Conservation (phyloP, 1,139 yeast species). For the Kodamaea arcana region DNA sequence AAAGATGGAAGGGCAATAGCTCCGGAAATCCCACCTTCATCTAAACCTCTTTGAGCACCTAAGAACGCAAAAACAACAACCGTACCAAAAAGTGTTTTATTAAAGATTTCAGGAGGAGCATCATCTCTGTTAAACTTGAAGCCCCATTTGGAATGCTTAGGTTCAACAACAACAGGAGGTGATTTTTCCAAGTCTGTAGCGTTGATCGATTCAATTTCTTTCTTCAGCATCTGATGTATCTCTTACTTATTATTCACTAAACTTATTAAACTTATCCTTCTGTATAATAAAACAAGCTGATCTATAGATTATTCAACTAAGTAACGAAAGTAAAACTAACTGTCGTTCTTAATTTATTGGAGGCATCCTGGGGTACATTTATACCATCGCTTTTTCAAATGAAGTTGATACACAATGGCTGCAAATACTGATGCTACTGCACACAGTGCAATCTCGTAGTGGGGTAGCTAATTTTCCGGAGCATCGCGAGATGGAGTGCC, state of each 20-base stretch:
- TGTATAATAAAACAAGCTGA: no score
- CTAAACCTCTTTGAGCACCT: slow-evolving; percentile 60
- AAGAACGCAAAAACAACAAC: slow-evolving; percentile 53
- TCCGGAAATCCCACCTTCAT: slow-evolving; percentile 53
- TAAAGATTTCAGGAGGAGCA: slow-evolving; percentile 49
- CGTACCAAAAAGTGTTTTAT: slow-evolving; percentile 42
- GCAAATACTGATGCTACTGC: no score
- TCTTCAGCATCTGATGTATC: slow-evolving; percentile 4
- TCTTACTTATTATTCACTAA: not conserved
- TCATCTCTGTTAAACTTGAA: slow-evolving; percentile 21
- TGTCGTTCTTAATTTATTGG: no score
- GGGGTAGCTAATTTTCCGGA: no score
- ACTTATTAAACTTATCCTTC: no score
- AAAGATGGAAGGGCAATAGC: slow-evolving; percentile 44
- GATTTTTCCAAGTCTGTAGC: slow-evolving; percentile 4
- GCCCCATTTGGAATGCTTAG: not conserved
- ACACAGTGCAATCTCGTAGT: no score
- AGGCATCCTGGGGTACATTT: no score
- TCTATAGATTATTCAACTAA: no score
- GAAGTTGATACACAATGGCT: no score
- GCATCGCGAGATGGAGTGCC: no score
- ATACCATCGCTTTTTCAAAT: no score
- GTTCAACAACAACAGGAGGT: not conserved
- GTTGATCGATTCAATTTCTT: slow-evolving; percentile 10
- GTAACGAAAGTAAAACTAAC: no score